These are phyloP conservation scores for Diaporthe citriasiana DNA, from an alignment of 2,329 filamentous ascomycete species.

Conservation along the genomic window DNA sequence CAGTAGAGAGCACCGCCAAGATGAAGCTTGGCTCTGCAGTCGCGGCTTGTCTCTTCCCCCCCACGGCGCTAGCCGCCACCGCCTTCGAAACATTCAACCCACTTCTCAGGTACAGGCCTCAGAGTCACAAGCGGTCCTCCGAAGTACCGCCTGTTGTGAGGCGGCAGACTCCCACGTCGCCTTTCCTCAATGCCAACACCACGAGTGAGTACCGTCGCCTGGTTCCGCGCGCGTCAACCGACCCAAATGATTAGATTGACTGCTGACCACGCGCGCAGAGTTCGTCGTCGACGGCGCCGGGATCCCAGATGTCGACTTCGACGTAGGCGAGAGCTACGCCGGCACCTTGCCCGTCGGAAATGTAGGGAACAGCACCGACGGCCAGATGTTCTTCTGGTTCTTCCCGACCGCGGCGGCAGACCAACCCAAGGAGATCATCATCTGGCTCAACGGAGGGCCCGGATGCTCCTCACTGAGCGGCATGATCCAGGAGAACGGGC, in stretches of 20 bases:
- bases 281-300: conserved; percentile 72
- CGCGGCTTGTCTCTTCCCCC: conserved; percentile 14
- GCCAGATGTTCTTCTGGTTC: conserved; percentile 74
- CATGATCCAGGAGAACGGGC: conserved; percentile 80
- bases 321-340: conserved; percentile 73
- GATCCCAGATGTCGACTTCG: conserved; percentile 76
- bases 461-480: conserved; percentile 73
- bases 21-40: conserved; percentile 28
- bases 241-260: neutral
- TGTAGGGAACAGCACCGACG: conserved; percentile 59
- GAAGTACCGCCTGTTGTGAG: conserved; percentile 11
- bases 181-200: conserved; percentile 48
- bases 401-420: conserved; percentile 66
- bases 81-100: conserved; percentile 35
- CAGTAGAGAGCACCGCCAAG: conserved; percentile 7
- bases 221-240: neutral
- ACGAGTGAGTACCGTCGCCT: conserved; percentile 42
- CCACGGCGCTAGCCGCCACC: conserved; percentile 23
- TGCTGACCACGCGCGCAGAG: conserved; percentile 52
- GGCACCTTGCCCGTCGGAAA: conserved; percentile 68
- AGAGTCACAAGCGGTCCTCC: neutral
- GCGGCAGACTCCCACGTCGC: conserved; percentile 25
- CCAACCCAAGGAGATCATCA: conserved; percentile 66
- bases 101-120: conserved; percentile 21
- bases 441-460: conserved; percentile 68